Evolutionary conservation across 2,329 filamentous ascomycete genomes (phyloP).

Genomic region (Diaporthe aspalathi): DNA sequence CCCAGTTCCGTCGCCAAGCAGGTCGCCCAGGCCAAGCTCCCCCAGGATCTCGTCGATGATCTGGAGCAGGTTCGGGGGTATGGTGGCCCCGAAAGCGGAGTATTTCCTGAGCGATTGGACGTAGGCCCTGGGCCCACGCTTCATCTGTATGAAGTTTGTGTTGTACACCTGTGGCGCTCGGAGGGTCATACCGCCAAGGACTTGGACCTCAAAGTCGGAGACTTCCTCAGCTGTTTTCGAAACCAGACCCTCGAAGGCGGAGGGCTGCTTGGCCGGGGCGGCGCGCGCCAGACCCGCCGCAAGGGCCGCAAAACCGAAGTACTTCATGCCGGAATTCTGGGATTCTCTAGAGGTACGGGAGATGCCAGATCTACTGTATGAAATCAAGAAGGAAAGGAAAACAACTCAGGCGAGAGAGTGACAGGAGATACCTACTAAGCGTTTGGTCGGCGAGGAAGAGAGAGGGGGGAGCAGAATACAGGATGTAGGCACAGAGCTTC

Average conservation of each 20-base stretch:
- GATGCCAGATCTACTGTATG: constrained; percentile 24
- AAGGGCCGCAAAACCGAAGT: constrained; percentile 47
- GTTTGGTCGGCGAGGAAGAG: neutral
- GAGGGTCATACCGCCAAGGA: constrained; percentile 54
- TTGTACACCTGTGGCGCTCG: constrained; percentile 54
- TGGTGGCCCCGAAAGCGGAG: constrained; percentile 51
- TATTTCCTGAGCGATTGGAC: constrained; percentile 49
- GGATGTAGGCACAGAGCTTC: constrained; percentile 9
- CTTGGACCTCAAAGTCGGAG: constrained; percentile 49
- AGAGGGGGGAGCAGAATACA: constrained; percentile 19
- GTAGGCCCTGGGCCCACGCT: constrained; percentile 51
- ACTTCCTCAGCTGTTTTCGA: constrained; percentile 38
- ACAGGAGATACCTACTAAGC: neutral
- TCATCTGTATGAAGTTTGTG: constrained; percentile 48
- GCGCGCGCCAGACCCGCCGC: constrained; percentile 46
- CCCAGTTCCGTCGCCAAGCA: neutral
- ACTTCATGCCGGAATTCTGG: constrained; percentile 48
- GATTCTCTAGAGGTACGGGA: constrained; percentile 33
- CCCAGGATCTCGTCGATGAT: constrained; percentile 49
- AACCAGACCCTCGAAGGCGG: constrained; percentile 25
- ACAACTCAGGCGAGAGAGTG: constrained; percentile 4
- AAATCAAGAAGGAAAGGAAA: constrained; percentile 17
- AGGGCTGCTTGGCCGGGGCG: constrained; percentile 22
- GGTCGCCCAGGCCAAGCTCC: constrained; percentile 47
- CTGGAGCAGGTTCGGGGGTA: constrained; percentile 50